Evolutionary conservation across 345 rosid genomes (phyloP), one percentile per base, ranked within the genome.

Genomic region (Moringa oleifera): DNA sequence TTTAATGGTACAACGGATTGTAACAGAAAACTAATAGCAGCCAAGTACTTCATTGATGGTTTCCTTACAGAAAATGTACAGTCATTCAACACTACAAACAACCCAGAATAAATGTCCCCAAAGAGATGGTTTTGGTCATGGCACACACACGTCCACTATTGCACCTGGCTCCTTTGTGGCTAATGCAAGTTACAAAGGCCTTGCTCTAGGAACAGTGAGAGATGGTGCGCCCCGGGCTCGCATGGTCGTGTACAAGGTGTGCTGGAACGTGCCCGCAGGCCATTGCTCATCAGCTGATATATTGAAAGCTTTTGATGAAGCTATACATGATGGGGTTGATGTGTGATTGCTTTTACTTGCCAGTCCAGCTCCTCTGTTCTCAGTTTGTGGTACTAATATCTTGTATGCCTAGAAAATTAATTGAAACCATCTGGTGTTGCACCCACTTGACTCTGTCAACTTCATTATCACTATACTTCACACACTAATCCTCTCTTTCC

Each of bases 1-100:
- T 85, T 85, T 31, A 55, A 69, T 58, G 61, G 73, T 16, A 56
- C 63, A 25, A 50, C 56, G 0, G 51, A 75, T 15, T 75, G 84
- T 25, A 84, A 84, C 55, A 71, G 70, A 55, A 83, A 83, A 69
- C 75, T 83, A 23, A 75, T 83, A 55, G 88, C 85, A 66, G 85
- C 88, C 8, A 72, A 74, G 57, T 81, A 59, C 57, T 81, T 81
- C 50, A 79, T 70, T 25, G 59, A 73, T 1, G 86, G 89, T 3
- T 71, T 79, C 54, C 76, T 77, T 21, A 76, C 84, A 0, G 67
- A 74, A 13, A 74, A 75, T 63, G 63, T 70, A 2, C 31, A 57
- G 54, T 65, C 50, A 62, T 79, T 75, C 61, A 77, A 83, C 60
- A 51, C 85, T 0, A 65, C 68, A 0, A 63, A 61, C 59, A 51